Evolutionary conservation across 495 filamentous ascomycete species (phyloP).

Genomic region (Lepidopterella palustris): DNA sequence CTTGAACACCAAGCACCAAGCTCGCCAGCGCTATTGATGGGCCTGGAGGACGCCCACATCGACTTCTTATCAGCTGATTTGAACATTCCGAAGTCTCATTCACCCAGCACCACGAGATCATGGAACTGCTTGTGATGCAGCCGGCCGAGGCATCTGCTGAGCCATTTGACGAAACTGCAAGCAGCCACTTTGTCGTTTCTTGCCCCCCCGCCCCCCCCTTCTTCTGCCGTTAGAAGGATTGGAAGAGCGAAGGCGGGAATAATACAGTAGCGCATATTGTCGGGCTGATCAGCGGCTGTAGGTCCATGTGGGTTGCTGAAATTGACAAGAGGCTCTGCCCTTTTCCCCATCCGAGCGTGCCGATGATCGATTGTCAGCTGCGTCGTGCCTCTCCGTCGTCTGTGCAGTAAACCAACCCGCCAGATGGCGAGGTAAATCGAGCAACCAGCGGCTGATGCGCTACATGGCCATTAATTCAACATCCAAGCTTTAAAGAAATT

Average conservation of each 20-base stretch:
- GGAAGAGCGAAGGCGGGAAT: background rate
- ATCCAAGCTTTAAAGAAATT: too few relatives aligned
- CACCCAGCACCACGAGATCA: too few relatives aligned
- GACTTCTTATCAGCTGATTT: constrained; percentile 19
- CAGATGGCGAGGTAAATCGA: background rate
- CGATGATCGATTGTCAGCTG: background rate
- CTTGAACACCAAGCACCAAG: background rate
- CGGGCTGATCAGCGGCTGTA: too few relatives aligned
- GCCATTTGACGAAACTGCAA: background rate
- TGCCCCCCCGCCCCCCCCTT: background rate
- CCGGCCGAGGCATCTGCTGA: too few relatives aligned
- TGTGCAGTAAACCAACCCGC: too few relatives aligned
- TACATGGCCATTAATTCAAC: background rate
- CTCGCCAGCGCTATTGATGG: background rate
- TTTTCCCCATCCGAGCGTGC: constrained; percentile 25
- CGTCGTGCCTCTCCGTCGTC: too few relatives aligned
- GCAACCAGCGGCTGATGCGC: background rate
- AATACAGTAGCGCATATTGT: too few relatives aligned
- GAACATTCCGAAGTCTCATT: too few relatives aligned
- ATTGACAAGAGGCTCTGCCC: constrained; percentile 20
- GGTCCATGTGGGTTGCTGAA: too few relatives aligned
- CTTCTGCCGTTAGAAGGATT: too few relatives aligned
- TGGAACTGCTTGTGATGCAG: too few relatives aligned
- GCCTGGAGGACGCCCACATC: too few relatives aligned
- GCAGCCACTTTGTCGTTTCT: background rate